phyloP scores from a whole-genome alignment of 768 basidiomycete species.

The Boletus fagicola region DNA sequence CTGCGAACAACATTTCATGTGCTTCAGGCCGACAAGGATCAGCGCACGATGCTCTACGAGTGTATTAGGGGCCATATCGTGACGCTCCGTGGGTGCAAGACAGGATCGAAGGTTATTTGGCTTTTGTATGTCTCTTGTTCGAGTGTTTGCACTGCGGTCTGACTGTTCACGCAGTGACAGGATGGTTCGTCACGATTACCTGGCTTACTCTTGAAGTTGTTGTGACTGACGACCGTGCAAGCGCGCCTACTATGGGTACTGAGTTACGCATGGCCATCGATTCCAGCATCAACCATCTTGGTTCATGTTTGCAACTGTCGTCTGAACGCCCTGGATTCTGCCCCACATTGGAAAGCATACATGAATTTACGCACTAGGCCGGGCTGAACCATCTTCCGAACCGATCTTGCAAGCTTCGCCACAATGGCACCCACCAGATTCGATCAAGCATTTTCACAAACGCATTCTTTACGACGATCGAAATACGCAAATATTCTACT shows the following conservation, averaged over 20 bases:
- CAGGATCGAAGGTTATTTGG: conserved; percentile 91
- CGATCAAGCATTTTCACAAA: conserved; percentile 25
- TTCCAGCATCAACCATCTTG: conserved; percentile 27
- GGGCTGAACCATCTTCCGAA: conserved; percentile 28
- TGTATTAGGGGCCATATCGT: conserved; percentile 87
- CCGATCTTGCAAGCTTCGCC: conserved; percentile 31
- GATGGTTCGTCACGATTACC: conserved; percentile 41
- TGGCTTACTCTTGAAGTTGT: not conserved
- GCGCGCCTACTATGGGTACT: conserved; percentile 68
- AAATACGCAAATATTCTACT: conserved; percentile 27
- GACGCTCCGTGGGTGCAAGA: conserved; percentile 87
- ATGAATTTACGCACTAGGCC: conserved; percentile 23
- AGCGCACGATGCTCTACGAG: conserved; percentile 77
- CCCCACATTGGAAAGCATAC: conserved; percentile 24
- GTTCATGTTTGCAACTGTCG: conserved; percentile 27
- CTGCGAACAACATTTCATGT: conserved; percentile 9
- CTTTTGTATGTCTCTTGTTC: conserved; percentile 52
- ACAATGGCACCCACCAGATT: conserved; percentile 17
- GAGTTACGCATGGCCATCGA: conserved; percentile 14
- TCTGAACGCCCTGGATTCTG: conserved; percentile 15
- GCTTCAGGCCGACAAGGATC: conserved; percentile 77
- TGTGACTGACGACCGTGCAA: conserved; percentile 28
- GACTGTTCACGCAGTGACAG: conserved; percentile 44
- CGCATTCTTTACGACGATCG: conserved; percentile 25
- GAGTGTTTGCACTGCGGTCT: not conserved